Percentiles rank a stretch among this genome's conserved stretches.
These are phyloP conservation scores for Cytospora piceicola DNA, from an alignment of 2,329 filamentous ascomycete genomes.

Conservation along the genomic window DNA sequence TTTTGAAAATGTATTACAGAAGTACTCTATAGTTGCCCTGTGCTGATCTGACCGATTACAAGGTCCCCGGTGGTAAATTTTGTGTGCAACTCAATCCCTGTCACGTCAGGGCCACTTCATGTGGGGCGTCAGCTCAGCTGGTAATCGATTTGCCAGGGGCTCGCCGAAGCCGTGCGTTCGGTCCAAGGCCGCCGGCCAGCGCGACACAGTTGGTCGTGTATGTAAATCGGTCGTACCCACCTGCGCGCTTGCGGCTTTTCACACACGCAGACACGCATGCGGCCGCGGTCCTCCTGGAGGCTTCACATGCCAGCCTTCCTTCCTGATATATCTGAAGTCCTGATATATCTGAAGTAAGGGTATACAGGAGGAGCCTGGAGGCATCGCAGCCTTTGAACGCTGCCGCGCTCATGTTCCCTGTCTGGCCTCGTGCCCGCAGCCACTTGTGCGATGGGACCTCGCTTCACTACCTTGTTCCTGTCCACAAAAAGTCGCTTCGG, in stretches of 20 bases:
- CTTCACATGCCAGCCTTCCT: not conserved
- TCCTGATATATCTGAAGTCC: too few species aligned
- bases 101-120: too few species aligned
- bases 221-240: not conserved
- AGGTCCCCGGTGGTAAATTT: too few species aligned
- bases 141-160: not conserved
- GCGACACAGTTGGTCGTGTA: not conserved
- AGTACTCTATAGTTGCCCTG: too few species aligned
- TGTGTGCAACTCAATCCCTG: too few species aligned
- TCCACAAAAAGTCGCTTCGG: not conserved
- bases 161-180: conserved; percentile 5
- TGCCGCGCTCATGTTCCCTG: not conserved
- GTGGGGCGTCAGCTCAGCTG: too few species aligned
- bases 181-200: conserved; percentile 2
- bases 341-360: not conserved
- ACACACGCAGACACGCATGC: too few species aligned
- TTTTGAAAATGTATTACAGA: too few species aligned
- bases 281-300: not conserved
- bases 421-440: not conserved
- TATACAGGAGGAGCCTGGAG: not conserved
- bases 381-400: not conserved
- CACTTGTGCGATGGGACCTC: conserved; percentile 2
- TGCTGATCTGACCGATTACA: too few species aligned
- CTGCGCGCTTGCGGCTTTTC: not conserved
- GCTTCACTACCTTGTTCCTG: not conserved